Evolutionary conservation across 352 stramenopile species (phyloP).

Genomic region (Globisporangium polare): DNA sequence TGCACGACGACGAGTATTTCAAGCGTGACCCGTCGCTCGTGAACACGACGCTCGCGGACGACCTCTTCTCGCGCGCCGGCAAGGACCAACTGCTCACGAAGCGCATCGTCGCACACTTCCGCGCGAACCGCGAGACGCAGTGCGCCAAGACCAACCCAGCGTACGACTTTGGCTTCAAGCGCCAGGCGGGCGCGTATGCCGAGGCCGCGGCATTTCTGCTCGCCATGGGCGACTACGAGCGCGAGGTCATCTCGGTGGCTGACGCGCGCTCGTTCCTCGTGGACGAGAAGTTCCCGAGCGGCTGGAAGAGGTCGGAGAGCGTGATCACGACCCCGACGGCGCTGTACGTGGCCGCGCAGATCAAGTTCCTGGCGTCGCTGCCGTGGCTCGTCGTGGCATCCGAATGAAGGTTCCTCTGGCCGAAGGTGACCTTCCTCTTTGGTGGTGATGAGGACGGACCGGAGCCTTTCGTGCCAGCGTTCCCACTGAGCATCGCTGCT

Average conservation of each 20-base stretch:
- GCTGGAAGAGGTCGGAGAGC: constrained; percentile 31
- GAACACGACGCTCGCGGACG: constrained; percentile 39
- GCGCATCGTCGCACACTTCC: constrained; percentile 36
- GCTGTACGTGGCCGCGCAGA: constrained; percentile 34
- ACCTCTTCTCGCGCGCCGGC: constrained; percentile 30
- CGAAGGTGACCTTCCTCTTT: constrained; percentile 2
- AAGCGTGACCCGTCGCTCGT: constrained; percentile 35
- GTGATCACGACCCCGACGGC: constrained; percentile 27
- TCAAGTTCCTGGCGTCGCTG: constrained; percentile 32
- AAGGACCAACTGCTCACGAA: constrained; percentile 28
- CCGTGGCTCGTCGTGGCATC: constrained; percentile 1
- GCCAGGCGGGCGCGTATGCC: constrained; percentile 30
- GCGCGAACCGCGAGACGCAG: constrained; percentile 35
- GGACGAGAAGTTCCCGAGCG: constrained; percentile 41
- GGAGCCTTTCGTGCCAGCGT: constrained; percentile 1
- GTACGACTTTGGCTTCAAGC: constrained; percentile 40
- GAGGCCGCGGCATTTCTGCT: constrained; percentile 49
- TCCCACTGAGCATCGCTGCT: constrained; percentile 3
- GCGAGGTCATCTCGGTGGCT: constrained; percentile 33
- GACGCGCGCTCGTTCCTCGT: constrained; percentile 43
- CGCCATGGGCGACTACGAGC: constrained; percentile 36
- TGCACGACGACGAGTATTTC: constrained; percentile 53
- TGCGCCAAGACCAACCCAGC: constrained; percentile 36
- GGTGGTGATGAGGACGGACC: neutral
- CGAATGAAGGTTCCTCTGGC: constrained; percentile 5